These are phyloP conservation scores for Diplodia scrobiculata DNA, from an alignment of 2,329 filamentous ascomycete genomes.

Conservation along the genomic window DNA sequence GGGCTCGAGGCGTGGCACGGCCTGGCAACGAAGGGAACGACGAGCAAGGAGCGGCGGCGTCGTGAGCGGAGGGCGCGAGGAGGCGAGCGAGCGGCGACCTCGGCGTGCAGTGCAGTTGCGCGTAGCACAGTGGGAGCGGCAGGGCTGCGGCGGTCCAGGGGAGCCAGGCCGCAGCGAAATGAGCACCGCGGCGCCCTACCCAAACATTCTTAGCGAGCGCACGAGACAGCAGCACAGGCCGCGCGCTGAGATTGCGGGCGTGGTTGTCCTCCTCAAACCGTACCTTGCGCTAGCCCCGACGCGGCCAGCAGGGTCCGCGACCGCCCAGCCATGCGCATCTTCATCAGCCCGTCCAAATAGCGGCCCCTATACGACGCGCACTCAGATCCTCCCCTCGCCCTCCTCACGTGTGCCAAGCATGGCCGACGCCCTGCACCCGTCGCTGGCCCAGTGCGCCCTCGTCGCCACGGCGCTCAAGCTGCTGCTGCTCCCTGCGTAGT, in stretches of 20 bases:
- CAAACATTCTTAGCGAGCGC: slow-evolving; percentile 26
- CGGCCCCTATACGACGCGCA: slow-evolving; percentile 19
- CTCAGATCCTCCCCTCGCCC: neutral
- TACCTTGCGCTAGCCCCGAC: slow-evolving; percentile 14
- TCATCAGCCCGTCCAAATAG: slow-evolving; percentile 18
- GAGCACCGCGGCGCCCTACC: slow-evolving; percentile 22
- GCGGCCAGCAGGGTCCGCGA: neutral
- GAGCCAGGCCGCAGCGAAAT: slow-evolving; percentile 19
- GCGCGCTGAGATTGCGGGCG: slow-evolving; percentile 10
- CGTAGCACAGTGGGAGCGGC: slow-evolving; percentile 6
- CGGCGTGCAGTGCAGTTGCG: neutral
- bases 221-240: slow-evolving; percentile 23
- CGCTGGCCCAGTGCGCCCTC: slow-evolving; percentile 83
- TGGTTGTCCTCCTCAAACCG: neutral
- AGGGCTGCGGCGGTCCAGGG: neutral
- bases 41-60: slow-evolving; percentile 23
- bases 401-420: slow-evolving; percentile 22
- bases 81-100: slow-evolving; percentile 10
- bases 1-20: slow-evolving; percentile 17
- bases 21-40: slow-evolving; percentile 9
- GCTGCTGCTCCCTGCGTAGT: slow-evolving; percentile 93
- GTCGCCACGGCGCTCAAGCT: slow-evolving; percentile 88
- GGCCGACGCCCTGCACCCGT: slow-evolving; percentile 63
- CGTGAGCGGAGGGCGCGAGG: slow-evolving; percentile 6
- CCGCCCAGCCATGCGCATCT: neutral